Conservation (phyloP, 331 rosid species). For the Arachis monticola region DNA sequence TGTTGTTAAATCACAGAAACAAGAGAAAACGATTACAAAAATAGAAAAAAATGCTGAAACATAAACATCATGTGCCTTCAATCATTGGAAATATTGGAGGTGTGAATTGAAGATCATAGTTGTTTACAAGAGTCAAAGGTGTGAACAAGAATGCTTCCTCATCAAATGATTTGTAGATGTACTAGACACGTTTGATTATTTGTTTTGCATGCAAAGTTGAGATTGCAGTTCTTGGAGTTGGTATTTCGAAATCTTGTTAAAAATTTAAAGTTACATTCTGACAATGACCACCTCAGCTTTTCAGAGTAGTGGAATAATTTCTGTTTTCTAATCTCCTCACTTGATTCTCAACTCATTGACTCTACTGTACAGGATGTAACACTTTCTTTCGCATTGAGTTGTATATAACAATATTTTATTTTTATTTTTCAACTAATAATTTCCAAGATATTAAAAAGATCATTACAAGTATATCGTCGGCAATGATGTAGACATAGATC, state of each 20-base stretch:
- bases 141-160: neutral
- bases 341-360: neutral
- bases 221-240: neutral
- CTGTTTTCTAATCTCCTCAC: neutral
- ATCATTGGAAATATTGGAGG: neutral
- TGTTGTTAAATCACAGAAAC: too few relatives aligned
- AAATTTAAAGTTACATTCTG: neutral
- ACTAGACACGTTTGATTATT: neutral
- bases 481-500: neutral
- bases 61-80: neutral
- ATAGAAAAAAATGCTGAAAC: neutral
- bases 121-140: neutral
- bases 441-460: neutral
- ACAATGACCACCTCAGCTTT: neutral
- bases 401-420: neutral
- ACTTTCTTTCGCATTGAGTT: neutral
- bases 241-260: neutral
- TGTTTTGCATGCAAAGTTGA: neutral
- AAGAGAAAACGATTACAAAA: too few relatives aligned
- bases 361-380: conserved; percentile 5
- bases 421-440: neutral
- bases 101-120: neutral
- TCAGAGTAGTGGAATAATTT: neutral
- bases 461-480: neutral
- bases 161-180: neutral